Evolutionary conservation across 352 stramenopile genomes (phyloP), one percentile per base, ranked within the genome.

Genomic region (Peronospora belbahrii): DNA sequence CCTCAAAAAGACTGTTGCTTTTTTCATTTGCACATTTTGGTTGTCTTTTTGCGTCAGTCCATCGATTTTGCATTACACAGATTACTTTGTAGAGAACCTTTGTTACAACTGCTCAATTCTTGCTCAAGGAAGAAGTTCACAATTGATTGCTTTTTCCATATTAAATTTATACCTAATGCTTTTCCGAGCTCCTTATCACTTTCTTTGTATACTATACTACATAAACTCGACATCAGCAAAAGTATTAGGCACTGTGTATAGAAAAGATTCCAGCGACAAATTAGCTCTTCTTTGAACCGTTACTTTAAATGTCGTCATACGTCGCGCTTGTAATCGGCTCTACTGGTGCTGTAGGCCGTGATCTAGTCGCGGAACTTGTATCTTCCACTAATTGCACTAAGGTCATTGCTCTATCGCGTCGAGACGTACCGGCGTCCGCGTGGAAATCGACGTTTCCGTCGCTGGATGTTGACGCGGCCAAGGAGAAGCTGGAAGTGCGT

Each of bases 291-390:
- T n/a, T n/a, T n/a, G n/a, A n/a, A n/a, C n/a, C n/a, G n/a, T 27
- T 27, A 27, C 23, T 27, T 27, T 6, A 28, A 11, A 28, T 28
- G 24, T 28, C 24, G 8, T 28, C 59, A 19, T 87, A 83, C 57
- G 69, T 76, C 7, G 74, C 76, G n/a, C 51, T 88, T 14, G 79
- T 90, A 34, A 70, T 86, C 41, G 79, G 79, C 18, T 75, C 71
- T 10, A 90, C 79, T 8, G 79, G 79, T 25, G 74, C 79, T 19
- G 74, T 90, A 7, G 79, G 75, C 7, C 73, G 79, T 20, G 79
- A 90, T 15, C 50, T 90, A 14, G 70, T 90, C 8, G 69, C 71
- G 2, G 65, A 86, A 39, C 63, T 90, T 31, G 75, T 87, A 2
- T 58, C 54, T 17, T 88, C 75, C 9, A 15, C 62, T 25, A 74